Evolutionary conservation across 1,139 yeast genomes (phyloP), one percentile per base, ranked within the genome.

Genomic region (Scheffersomyces segobiensis): DNA sequence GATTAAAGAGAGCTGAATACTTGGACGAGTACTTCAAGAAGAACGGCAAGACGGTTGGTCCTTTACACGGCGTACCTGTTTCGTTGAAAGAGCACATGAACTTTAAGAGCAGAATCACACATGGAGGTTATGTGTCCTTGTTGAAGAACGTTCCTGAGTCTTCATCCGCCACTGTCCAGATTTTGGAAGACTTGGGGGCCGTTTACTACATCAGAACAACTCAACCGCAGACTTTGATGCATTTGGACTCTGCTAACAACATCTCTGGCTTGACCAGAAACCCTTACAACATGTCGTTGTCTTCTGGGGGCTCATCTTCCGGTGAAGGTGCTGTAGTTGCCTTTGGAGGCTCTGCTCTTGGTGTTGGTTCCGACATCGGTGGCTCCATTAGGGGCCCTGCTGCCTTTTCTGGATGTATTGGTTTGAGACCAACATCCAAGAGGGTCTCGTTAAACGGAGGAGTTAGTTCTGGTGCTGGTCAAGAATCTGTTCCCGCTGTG

Each of bases 321-420:
- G 96, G 96, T 64, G 95, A 89, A 71, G 93, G 93, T 63, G 84
- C 93, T 0, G 71, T 87, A 63, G 85, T 87, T 52, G 85, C 83
- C 1, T 83, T 87, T 72, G 88, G 86, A 53, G 92, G 88, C 12
- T 84, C 91, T 42, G 79, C 85, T 2, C 62, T 88, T 51, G 93
- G 93, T 52, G 79, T 89, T 58, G 95, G 95, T 20, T 83, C 90
- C 50, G 96, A 89, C 71, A 88, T 89, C 64, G 96, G 95, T 60
- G 96, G 95, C 0, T 86, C 91, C 1, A 87, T 89, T 62, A 82
- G 95, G 68, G 87, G 83, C 7, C 96, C 95, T 2, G 89, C 93
- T 46, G 92, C 91, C 0, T 88, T 80, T 68, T 82, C 87, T 53
- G 92, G 92, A 24, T 72, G 83, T 59, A 84, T 78, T 69, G 95